A percentile compares a stretch with the other conserved stretches of the same genome.
Evolutionary conservation across 148 eudicot genomes (phyloP).

Genomic region (Amaranthus hypochondriacus): DNA sequence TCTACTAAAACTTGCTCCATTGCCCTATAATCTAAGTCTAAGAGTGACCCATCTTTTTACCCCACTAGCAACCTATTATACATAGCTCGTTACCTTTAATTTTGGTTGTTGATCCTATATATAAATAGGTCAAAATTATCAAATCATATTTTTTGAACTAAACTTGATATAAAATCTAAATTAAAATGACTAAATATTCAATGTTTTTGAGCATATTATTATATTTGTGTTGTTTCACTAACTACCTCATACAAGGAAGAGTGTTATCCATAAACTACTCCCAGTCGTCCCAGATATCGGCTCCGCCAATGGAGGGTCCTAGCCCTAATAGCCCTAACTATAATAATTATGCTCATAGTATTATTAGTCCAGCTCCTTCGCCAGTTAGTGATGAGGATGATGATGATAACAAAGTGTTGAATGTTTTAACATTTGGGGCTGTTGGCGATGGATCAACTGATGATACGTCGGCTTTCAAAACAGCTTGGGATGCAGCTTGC

Average conservation of each 20-base stretch:
- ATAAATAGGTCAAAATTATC: slow-evolving; percentile 13
- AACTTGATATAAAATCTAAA: not conserved
- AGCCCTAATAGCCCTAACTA: slow-evolving; percentile 19
- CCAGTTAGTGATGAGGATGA: not conserved
- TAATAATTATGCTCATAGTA: not conserved
- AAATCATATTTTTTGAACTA: slow-evolving; percentile 4
- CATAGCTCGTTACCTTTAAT: not conserved
- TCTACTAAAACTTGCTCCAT: slow-evolving; percentile 13
- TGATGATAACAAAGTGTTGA: slow-evolving; percentile 12
- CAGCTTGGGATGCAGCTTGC: slow-evolving; percentile 87
- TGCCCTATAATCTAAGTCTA: slow-evolving; percentile 10
- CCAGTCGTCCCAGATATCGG: slow-evolving; percentile 34
- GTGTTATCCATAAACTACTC: slow-evolving; percentile 15
- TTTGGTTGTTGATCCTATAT: not conserved
- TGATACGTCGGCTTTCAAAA: slow-evolving; percentile 68
- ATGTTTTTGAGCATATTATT: slow-evolving; percentile 8
- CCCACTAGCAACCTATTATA: slow-evolving; percentile 1
- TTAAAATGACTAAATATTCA: slow-evolving; percentile 9
- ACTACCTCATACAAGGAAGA: slow-evolving; percentile 34
- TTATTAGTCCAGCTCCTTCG: slow-evolving; percentile 14
- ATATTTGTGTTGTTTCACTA: slow-evolving; percentile 17
- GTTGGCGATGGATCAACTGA: slow-evolving; percentile 71
- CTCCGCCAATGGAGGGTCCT: slow-evolving; percentile 51
- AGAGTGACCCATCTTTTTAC: slow-evolving; percentile 14
- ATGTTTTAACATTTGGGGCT: slow-evolving; percentile 71